Base-by-base conservation (phyloP, 2,329 filamentous ascomycete species). In the Fusarium mexicanum region DNA sequence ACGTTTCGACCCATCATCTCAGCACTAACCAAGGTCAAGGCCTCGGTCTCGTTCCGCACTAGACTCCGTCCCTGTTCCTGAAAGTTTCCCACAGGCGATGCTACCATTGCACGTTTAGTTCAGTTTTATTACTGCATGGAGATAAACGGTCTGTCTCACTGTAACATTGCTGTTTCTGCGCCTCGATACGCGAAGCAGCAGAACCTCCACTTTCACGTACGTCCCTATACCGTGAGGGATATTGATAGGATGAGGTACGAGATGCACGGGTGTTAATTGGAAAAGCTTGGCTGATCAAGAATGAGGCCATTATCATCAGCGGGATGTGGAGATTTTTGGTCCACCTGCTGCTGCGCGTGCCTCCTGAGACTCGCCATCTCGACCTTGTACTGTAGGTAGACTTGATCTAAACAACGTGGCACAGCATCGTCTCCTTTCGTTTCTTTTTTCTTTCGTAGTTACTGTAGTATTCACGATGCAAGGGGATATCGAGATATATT, bases 211-310 rank as follows among this genome's bases (percentile, higher is more conserved):
- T 38, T n/a, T 9, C 24, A 6, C 8, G 20, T n/a, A 11, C 8
- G 20, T n/a, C 14, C 14, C 22, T n/a, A 33, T 50, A 18, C 8
- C 47, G n/a, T 35, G 48, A 69, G 48, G 48, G 29, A 64, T 26
- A 33, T 64, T 54, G 40, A 50, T 37, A 64, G 40, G 40, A 22
- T 31, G 31, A 47, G 24, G 22, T 53, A 50, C 46, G 33, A 46
- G 18, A 41, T 41, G 37, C 24, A 47, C 24, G 60, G 46, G 22
- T 44, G 33, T 43, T 46, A 33, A 24, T 38, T 48, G 61, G 46
- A 11, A 65, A 70, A 48, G 47, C 71, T 61, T 69, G 72, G 63
- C 72, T 72, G 60, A 74, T 74, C 57, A 74, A 72, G 44, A 72
- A 74, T 74, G 61, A 74, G 60, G 55, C 72, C 71, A 74, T 53